Conservation (phyloP, 352 stramenopile genomes). For the Aphanomyces stellatus region DNA sequence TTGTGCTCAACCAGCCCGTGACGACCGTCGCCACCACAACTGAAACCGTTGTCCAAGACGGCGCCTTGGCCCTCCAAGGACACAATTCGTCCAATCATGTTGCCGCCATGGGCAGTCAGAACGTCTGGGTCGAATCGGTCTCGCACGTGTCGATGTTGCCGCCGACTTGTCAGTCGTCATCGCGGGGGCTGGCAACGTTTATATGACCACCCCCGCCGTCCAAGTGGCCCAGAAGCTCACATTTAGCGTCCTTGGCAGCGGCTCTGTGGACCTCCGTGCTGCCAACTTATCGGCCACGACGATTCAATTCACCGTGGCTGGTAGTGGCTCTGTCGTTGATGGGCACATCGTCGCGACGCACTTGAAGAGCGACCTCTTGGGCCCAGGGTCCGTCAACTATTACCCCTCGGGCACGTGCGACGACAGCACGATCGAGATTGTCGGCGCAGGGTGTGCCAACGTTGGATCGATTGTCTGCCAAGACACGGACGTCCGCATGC, state of each 20-base stretch:
- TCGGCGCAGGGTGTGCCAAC: not conserved
- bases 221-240: not conserved
- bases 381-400: slow-evolving; percentile 2
- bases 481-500: not conserved
- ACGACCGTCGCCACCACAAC: not conserved
- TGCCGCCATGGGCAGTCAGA: not conserved
- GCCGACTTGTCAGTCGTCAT: not conserved
- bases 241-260: not conserved
- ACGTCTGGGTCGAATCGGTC: not conserved
- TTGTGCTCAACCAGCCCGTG: not conserved
- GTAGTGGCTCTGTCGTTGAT: not conserved
- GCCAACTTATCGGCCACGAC: not conserved
- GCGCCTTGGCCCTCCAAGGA: not conserved
- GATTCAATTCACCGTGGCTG: not conserved
- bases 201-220: not conserved
- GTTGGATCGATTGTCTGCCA: not conserved
- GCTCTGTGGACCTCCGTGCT: not conserved
- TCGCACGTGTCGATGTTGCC: not conserved
- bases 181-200: not conserved
- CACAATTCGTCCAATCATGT: not conserved
- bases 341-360: not conserved
- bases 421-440: not conserved
- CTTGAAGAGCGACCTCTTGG: not conserved
- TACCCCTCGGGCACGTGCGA: not conserved
- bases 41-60: not conserved